Base-by-base conservation (phyloP, 176 grass and related monocot species). In the Aegilops tauschii region DNA sequence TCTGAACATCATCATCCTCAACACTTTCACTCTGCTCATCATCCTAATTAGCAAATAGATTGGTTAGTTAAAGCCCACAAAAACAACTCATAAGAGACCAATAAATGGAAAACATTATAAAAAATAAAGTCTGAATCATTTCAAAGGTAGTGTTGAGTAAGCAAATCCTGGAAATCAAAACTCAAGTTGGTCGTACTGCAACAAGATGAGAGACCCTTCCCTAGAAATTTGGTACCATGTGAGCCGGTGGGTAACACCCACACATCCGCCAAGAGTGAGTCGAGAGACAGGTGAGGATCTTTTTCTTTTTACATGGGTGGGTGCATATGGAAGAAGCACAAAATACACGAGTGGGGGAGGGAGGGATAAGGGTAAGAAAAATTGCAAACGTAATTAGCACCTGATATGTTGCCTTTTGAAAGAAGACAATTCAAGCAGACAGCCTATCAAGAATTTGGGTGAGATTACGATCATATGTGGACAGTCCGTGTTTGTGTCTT, bases 371-470 rank as follows among this genome's bases (percentile, higher is more conserved):
- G 31, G 8, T 69, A 20, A 35, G 32, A 69, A 69, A 68, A 69
- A 69, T 40, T 40, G 39, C 39, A 40, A 40, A 40, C 39, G 39
- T 40, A 40, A 40, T 40, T 40, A 73, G 9, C 16, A 70, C 17
- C 17, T 37, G 34, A 73, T 39, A 40, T 39, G 69, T 12, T 6
- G 69, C 35, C 69, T 23, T 40, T 23, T 5, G 21, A 72, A 21
- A 82, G 61, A 25, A 61, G 14, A 80, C 6, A 69, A 82, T 21
- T 62, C 78, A 81, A 77, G 63, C 59, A 56, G 67, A 78, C 45
- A 65, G 25, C 34, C 27, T 81, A 37, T 64, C 37, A 76, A 75
- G 31, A 73, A 59, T 50, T 79, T 64, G 10, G 36, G 31, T 40
- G 69, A 17, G 32, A 32, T 32, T 32, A 32, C 32, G 4, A 32